Base-by-base conservation (phyloP, 768 basidiomycete species). In the Termitomyces titanicus region DNA sequence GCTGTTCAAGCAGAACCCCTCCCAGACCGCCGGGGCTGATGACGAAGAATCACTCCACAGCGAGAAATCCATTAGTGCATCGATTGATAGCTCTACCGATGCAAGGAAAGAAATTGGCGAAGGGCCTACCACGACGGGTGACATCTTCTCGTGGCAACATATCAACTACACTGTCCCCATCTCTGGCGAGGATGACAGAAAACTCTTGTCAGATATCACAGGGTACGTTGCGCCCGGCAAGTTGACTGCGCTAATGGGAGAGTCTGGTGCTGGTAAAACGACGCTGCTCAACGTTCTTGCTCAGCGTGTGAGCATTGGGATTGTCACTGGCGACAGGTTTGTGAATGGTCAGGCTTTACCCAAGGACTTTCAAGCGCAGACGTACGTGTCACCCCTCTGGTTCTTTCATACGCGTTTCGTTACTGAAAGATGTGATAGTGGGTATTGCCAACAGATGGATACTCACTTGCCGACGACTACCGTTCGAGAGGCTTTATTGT, bases 371-470 rank as follows among this genome's bases (percentile, higher is more conserved):
- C 72, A 73, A 57, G 64, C 82, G 57, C 80, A 81, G 72, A 82
- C 78, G 69, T 73, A 49, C 35, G 71, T 62, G 18, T 13, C 18
- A 3, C 13, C 22, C 3, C 42, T 43, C 20, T n/a, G n/a, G 15
- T 34, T 49, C 24, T 33, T 31, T 39, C 13, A 11, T 13, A 11
- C 22, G 24, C 13, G 15, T 25, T 9, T 54, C 24, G 10, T 29
- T 50, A n/a, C 47, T 47, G 15, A 25, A 18, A 20, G 5, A 8
- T 38, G 48, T 3, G 18, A 13, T 15, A 58, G 64, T 33, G 92
- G 90, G 0, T 95, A 93, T 63, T 89, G 86, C 51, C 92, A 96
- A 65, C 93, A 95, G 64, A 83, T 82, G 77, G 92, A 92, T 63
- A 86, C 84, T 0, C 93, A 94, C 69, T 74, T 88, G 31, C 79